Percentiles rank a stretch among this genome's conserved stretches.
Conservation (phyloP, 164 flowering plant species). For the Vitis labrusca region DNA sequence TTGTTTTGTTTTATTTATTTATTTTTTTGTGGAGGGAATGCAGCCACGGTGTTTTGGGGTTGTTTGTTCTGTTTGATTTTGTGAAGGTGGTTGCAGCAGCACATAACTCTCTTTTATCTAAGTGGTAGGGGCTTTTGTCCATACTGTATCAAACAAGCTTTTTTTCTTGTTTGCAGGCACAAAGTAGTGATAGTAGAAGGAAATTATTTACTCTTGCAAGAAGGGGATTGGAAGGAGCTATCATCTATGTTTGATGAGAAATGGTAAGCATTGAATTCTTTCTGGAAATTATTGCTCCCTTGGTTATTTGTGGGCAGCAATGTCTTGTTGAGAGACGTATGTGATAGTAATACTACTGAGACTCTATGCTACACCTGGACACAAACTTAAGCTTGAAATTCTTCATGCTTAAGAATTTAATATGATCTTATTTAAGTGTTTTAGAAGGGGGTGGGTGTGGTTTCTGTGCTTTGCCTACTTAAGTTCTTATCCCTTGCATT, state of each 20-base stretch:
- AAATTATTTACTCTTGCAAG: constrained; percentile 80
- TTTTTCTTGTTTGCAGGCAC: constrained; percentile 59
- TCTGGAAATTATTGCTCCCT: not conserved
- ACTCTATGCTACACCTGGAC: too few relatives aligned
- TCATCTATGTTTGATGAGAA: constrained; percentile 77
- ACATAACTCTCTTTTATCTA: not conserved
- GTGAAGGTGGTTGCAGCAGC: not conserved
- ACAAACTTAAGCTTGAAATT: too few relatives aligned
- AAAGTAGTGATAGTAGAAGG: constrained; percentile 93
- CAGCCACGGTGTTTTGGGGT: too few relatives aligned
- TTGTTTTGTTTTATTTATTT: too few relatives aligned
- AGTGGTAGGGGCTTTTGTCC: not conserved
- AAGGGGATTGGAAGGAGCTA: constrained; percentile 81
- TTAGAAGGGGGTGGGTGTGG: too few relatives aligned
- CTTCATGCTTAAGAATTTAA: too few relatives aligned
- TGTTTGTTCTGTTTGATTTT: too few relatives aligned
- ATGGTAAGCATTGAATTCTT: constrained; percentile 49
- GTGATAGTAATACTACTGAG: too few relatives aligned
- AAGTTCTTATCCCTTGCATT: not conserved
- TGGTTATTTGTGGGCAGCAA: too few relatives aligned
- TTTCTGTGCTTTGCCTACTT: not conserved
- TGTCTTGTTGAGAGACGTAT: too few relatives aligned
- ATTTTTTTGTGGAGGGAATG: too few relatives aligned
- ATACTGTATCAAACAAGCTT: not conserved
- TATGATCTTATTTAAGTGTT: too few relatives aligned